Conservation (phyloP, 192 early-diverging fungal genomes). For the Chytriomyces sp. region DNA sequence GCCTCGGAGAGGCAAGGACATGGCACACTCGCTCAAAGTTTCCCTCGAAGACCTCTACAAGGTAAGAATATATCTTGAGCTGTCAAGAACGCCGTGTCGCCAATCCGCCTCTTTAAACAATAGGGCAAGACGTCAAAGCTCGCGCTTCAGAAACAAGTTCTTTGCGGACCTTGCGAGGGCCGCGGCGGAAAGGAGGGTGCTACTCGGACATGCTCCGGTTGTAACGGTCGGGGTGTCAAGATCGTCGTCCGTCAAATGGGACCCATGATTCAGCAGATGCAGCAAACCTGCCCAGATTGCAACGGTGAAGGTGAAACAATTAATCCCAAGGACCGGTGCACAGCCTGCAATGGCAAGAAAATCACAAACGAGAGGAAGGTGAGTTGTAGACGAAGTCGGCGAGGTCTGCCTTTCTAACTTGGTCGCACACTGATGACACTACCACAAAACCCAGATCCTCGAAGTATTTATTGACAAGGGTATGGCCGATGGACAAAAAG, state of each 20-base stretch:
- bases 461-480: constrained; percentile 98
- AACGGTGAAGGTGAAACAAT: constrained; percentile 90
- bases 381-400: no score
- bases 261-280: constrained; percentile 99
- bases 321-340: constrained; percentile 88
- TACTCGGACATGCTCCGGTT: constrained; percentile 78
- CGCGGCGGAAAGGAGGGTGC: constrained; percentile 92
- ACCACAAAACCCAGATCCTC: constrained; percentile 56
- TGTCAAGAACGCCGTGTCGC: no score
- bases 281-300: constrained; percentile 93
- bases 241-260: constrained; percentile 93
- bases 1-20: constrained; percentile 96
- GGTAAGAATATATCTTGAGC: no score
- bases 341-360: constrained; percentile 89
- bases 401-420: neutral
- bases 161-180: constrained; percentile 91
- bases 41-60: constrained; percentile 81
- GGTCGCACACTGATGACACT: neutral
- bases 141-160: constrained; percentile 91
- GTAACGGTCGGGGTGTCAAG: constrained; percentile 90
- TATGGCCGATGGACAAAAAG: constrained; percentile 95
- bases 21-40: constrained; percentile 84
- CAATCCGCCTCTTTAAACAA: no score
- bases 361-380: constrained; percentile 87
- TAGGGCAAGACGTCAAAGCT: constrained; percentile 94